Evolutionary conservation across 2,329 filamentous ascomycete species (phyloP).

Genomic region (Atkinsonella hypoxylon): DNA sequence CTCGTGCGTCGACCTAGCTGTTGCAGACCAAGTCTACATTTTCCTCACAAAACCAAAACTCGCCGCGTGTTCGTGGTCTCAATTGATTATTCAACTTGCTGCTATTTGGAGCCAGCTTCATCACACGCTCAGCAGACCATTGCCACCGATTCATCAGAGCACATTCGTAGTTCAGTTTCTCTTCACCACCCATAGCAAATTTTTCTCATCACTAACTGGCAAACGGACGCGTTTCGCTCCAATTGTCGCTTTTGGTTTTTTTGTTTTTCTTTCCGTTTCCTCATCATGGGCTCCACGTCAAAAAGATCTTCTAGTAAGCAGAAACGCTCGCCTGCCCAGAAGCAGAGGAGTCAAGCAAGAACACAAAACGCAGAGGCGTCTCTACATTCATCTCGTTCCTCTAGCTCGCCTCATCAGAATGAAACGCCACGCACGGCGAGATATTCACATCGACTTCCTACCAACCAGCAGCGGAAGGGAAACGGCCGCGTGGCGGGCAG

Average conservation of each 20-base stretch:
- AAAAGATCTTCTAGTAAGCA: slow-evolving; percentile 10
- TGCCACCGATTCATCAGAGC: background rate
- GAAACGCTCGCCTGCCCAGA: slow-evolving; percentile 7
- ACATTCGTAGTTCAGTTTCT: background rate
- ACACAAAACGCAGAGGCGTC: slow-evolving; percentile 6
- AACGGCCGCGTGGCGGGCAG: slow-evolving; percentile 23
- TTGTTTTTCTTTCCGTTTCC: background rate
- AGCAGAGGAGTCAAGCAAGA: slow-evolving; percentile 7
- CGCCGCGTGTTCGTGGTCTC: background rate
- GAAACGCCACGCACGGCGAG: slow-evolving; percentile 8
- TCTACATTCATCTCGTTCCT: background rate
- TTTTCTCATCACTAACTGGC: background rate
- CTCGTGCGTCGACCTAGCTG: background rate
- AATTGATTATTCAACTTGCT: background rate
- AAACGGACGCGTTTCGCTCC: background rate
- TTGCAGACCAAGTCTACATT: background rate
- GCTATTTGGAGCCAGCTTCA: background rate
- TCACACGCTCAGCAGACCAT: background rate
- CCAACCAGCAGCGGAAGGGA: slow-evolving; percentile 12
- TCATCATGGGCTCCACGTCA: slow-evolving; percentile 7
- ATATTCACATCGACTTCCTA: slow-evolving; percentile 16
- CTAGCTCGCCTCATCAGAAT: slow-evolving; percentile 5
- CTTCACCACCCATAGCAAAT: background rate
- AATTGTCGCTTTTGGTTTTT: background rate
- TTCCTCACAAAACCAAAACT: background rate